Evolutionary conservation across 768 basidiomycete species (phyloP), one percentile per base, ranked within the genome.

Genomic region (Neoboletus subvelutipes): DNA sequence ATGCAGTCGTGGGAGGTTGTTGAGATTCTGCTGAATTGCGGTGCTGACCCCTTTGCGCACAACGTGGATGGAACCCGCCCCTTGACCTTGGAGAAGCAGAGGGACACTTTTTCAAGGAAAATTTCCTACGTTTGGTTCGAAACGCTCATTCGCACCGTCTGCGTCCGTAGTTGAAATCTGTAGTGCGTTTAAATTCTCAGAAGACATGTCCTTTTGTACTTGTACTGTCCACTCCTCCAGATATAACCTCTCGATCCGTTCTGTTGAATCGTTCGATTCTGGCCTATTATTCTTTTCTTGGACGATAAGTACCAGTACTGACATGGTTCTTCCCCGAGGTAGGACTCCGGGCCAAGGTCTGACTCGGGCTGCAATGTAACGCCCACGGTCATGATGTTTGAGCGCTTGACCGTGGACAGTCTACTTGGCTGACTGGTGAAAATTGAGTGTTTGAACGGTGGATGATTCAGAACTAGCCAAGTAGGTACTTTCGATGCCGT

Each of bases 91-190:
- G 47, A 13, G 18, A 48, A 17, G 39, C 1, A 5, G 36, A 24
- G 11, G 50, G 46, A 17, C 40, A 26, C 3, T 49, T 33, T 22
- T 52, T 47, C 45, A n/a, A 47, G 3, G 13, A 53, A 13, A 59
- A 59, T 29, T 59, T 59, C n/a, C n/a, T 43, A 2, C 58, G 57
- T 3, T 47, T 59, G 39, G 45, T 58, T 3, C 18, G 10, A 1
- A 26, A 47, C 28, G 11, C 48, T 29, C 42, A 1, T 15, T 5
- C 26, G 20, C 28, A 3, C 41, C 28, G 13, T 45, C 10, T 5
- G 12, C 13, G 13, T 15, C 10, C 42, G 20, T 47, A 45, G 9
- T 8, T n/a, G 26, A 29, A 13, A 50, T 20, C 4, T 15, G 12
- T 47, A 9, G 13, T 33, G 15, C 4, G 45, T 22, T 22, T 33